Evolutionary conservation across 129 eudicot genomes (phyloP).

Genomic region (Centaurea solstitialis): DNA sequence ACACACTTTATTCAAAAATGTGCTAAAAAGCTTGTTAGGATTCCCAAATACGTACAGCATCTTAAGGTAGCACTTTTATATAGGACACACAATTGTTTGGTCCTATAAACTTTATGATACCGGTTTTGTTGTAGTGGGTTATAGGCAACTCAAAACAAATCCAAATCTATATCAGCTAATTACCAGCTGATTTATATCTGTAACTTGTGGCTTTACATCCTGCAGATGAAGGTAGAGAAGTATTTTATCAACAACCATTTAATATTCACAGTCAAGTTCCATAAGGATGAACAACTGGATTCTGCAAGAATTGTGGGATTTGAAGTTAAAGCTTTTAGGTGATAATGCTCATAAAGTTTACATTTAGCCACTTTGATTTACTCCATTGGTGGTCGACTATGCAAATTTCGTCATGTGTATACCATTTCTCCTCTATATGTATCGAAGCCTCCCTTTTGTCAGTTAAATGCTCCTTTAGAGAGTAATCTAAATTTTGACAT

Average conservation of each 20-base stretch:
- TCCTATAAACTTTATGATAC: background rate
- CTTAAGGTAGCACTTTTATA: background rate
- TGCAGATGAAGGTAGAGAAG: conserved; percentile 55
- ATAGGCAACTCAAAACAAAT: background rate
- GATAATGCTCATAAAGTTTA: background rate
- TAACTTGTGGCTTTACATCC: background rate
- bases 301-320: conserved; percentile 61
- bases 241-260: conserved; percentile 58
- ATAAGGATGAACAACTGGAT: conserved; percentile 43
- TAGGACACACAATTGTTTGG: background rate
- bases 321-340: conserved; percentile 61
- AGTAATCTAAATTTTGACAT: no score
- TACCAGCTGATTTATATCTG: background rate
- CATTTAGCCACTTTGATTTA: background rate
- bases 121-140: background rate
- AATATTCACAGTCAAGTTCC: conserved; percentile 53
- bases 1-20: background rate
- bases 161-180: background rate
- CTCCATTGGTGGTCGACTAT: background rate
- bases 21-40: background rate
- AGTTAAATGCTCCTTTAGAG: no score
- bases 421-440: background rate
- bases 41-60: background rate
- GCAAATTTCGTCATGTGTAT: background rate
- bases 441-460: no score